phyloP scores from a whole-genome alignment of 495 filamentous ascomycete species.

The Penicillium waksmanii region DNA sequence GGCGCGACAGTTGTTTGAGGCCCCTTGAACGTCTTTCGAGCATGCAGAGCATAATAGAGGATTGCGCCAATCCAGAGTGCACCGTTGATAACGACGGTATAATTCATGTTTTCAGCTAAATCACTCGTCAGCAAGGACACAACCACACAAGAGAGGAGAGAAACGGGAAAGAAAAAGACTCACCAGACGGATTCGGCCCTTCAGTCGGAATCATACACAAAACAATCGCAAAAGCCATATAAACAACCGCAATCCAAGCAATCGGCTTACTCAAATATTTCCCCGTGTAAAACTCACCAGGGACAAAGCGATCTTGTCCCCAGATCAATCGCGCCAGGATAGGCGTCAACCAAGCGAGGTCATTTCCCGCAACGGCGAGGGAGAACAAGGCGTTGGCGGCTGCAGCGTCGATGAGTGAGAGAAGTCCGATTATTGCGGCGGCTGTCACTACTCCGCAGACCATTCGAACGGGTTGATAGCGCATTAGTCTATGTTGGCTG shows the following conservation, averaged over 20 bases:
- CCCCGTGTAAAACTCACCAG: constrained; percentile 66
- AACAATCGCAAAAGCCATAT: constrained; percentile 55
- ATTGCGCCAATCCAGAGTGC: constrained; percentile 63
- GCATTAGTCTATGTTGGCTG: constrained; percentile 49
- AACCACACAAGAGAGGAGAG: too few species aligned
- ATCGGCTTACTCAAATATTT: constrained; percentile 51
- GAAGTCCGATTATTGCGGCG: constrained; percentile 58
- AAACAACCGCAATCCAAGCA: constrained; percentile 56
- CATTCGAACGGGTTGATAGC: constrained; percentile 64
- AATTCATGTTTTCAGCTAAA: constrained; percentile 61
- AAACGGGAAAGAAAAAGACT: constrained; percentile 10
- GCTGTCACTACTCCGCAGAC: constrained; percentile 61
- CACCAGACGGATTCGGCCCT: constrained; percentile 51
- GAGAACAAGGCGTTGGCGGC: constrained; percentile 65
- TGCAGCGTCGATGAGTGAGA: constrained; percentile 60
- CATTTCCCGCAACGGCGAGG: constrained; percentile 63
- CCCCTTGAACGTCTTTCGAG: constrained; percentile 72
- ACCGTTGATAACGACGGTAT: constrained; percentile 65
- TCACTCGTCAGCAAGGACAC: constrained; percentile 15
- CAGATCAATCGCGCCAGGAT: constrained; percentile 66
- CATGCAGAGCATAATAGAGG: constrained; percentile 66
- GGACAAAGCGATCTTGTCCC: constrained; percentile 64
- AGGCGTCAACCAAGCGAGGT: constrained; percentile 65
- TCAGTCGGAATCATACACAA: constrained; percentile 58
- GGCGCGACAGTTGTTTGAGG: constrained; percentile 65